Evolutionary conservation across 306 rosid genomes (phyloP).

Genomic region (Prunus mira): DNA sequence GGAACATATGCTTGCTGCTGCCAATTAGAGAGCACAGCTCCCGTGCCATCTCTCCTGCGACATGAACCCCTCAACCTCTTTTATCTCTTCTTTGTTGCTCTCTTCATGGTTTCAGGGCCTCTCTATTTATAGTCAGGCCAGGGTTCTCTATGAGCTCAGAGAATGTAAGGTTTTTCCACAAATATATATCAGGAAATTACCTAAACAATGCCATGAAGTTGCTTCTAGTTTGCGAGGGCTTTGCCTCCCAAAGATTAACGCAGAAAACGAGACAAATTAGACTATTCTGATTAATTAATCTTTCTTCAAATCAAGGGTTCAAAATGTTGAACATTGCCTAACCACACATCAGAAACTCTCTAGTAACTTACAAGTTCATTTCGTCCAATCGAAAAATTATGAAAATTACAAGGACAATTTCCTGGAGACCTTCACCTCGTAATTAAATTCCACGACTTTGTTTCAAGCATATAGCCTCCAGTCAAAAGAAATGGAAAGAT

Average conservation of each 20-base stretch:
- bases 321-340: not conserved
- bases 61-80: not conserved
- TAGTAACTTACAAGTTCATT: not conserved
- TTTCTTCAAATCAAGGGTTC: not conserved
- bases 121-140: not conserved
- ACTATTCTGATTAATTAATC: not conserved
- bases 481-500: not conserved
- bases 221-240: not conserved
- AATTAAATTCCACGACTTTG: not conserved
- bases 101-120: not conserved
- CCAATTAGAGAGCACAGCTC: not conserved
- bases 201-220: conserved; percentile 9
- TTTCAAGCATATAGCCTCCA: not conserved
- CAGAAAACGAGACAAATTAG: not conserved
- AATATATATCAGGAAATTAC: conserved; percentile 8
- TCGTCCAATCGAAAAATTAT: not conserved
- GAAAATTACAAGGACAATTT: not conserved
- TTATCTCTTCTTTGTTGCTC: not conserved
- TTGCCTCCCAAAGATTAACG: not conserved
- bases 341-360: not conserved
- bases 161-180: not conserved
- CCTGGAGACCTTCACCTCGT: not conserved
- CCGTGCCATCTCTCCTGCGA: conserved; percentile 16
- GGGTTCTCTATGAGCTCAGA: not conserved
- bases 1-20: not conserved